Evolutionary conservation across 2,329 filamentous ascomycete genomes (phyloP), one percentile per base, ranked within the genome.

Genomic region (Cordyceps militaris): DNA sequence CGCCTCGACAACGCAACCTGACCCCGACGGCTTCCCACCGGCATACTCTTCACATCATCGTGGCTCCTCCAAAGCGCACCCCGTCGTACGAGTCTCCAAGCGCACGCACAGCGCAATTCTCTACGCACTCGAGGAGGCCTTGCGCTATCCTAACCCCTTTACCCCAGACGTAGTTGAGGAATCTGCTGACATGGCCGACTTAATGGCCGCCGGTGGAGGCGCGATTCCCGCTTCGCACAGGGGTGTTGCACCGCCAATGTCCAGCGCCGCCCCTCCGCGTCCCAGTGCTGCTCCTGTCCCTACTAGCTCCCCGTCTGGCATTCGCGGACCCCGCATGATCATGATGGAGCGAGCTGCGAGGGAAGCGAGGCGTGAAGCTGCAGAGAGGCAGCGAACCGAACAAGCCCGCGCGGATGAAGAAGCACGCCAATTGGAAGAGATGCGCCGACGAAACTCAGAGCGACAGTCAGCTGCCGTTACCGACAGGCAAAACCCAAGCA

Each of bases 31-130:
- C 50, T 61, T 60, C 50, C 65, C 66, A 56, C 64, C 65, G 53
- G 65, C 67, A 60, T 70, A 69, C 60, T 65, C 67, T 32, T 65
- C 67, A 61, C 60, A 66, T 56, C 64, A 71, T 57, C 69, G 63
- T 60, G 24, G 13, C 24, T 6, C 57, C 16, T 67, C 70, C 52
- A 70, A 74, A 56, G 71, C 75, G 43, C 78, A 80, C 61, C 76
- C 77, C 7, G 73, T 74, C 56, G 70, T 80, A 61, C 85, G 84
- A 66, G 86, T 97, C 71, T 96, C 91, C 49, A 87, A 84, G 65
- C 85, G 89, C 63, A 96, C 91, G 48, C 89, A 90, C 63, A 89
- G 88, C 71, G 93, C 94, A 38, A 92, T 99, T 69, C 86, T 96
- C 66, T 97, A 89, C 77, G 85, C 91, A 38, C 83, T 97, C 58